phyloP scores from a whole-genome alignment of 768 basidiomycete species.

The Russula olivacea region DNA sequence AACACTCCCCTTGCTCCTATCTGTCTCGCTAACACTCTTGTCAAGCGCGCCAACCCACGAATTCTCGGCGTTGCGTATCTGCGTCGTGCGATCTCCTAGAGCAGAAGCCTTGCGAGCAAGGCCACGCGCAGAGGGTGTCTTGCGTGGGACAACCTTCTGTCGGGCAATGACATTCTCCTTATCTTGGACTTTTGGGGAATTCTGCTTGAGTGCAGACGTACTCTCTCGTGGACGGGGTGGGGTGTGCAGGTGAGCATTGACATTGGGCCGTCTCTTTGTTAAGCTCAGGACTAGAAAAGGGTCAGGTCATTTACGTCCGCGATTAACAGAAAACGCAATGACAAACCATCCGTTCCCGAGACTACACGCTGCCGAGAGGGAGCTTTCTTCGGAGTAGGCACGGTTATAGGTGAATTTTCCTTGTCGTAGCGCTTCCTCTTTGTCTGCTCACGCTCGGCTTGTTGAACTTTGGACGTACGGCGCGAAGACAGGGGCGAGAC shows the following conservation, averaged over 20 bases:
- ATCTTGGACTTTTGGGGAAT: conserved; percentile 10
- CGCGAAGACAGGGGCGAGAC: conserved; percentile 34
- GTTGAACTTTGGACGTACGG: conserved; percentile 21
- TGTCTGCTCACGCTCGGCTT: conserved; percentile 22
- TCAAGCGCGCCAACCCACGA: conserved; percentile 11
- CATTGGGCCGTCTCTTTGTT: conserved; percentile 17
- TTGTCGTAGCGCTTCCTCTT: conserved; percentile 31
- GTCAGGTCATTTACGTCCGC: background rate
- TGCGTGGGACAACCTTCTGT: conserved; percentile 11
- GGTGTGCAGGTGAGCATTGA: conserved; percentile 8
- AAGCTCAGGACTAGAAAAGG: conserved; percentile 6
- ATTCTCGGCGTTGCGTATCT: conserved; percentile 28
- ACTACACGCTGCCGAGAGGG: conserved; percentile 10
- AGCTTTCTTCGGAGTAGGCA: conserved; percentile 1
- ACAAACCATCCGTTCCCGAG: conserved; percentile 17
- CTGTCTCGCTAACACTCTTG: conserved; percentile 28
- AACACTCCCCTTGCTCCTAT: conserved; percentile 29
- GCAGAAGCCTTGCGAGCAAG: conserved; percentile 27
- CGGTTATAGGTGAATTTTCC: conserved; percentile 31
- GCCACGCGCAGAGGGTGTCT: conserved; percentile 13
- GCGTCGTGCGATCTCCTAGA: conserved; percentile 16
- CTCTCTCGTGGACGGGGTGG: conserved; percentile 12
- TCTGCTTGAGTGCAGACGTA: background rate
- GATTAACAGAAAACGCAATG: background rate
- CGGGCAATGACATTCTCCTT: conserved; percentile 12